Conservation (phyloP, 202 grass and related monocot species). For the Setaria viridis region DNA sequence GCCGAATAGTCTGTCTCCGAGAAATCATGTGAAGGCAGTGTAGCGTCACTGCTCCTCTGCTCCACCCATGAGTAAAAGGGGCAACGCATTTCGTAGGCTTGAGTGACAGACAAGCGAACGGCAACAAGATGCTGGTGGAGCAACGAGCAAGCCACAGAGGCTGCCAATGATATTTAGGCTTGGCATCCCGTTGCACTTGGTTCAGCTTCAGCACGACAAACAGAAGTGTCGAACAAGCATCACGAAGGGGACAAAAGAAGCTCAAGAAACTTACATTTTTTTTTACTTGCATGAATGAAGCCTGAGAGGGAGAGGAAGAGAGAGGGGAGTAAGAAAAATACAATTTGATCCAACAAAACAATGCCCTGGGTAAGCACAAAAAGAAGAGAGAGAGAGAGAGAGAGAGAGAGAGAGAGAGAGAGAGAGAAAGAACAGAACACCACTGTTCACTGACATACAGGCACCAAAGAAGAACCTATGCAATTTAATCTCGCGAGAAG, state of each 20-base stretch:
- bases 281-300: conserved; percentile 61
- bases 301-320: not conserved
- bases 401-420: not conserved
- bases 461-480: conserved; percentile 45
- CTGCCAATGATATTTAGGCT: conserved; percentile 25
- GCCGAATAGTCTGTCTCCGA: not conserved
- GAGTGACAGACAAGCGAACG: conserved; percentile 17
- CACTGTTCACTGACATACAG: conserved; percentile 30
- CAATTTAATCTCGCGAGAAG: conserved; percentile 27
- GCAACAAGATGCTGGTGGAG: not conserved
- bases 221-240: not conserved
- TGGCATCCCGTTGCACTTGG: conserved; percentile 13
- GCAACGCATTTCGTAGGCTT: conserved; percentile 11
- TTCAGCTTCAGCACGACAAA: not conserved
- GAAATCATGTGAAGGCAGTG: conserved; percentile 24
- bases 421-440: conserved; percentile 20
- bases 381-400: not conserved
- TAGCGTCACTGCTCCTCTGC: not conserved
- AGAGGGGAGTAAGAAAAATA: not conserved
- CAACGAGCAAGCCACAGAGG: no score
- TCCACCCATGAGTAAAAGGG: not conserved
- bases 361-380: not conserved
- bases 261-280: conserved; percentile 37
- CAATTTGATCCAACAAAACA: conserved; percentile 56
- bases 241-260: not conserved